Evolutionary conservation across 2,329 filamentous ascomycete genomes (phyloP).

Genomic region (Clonostachys chloroleuca): DNA sequence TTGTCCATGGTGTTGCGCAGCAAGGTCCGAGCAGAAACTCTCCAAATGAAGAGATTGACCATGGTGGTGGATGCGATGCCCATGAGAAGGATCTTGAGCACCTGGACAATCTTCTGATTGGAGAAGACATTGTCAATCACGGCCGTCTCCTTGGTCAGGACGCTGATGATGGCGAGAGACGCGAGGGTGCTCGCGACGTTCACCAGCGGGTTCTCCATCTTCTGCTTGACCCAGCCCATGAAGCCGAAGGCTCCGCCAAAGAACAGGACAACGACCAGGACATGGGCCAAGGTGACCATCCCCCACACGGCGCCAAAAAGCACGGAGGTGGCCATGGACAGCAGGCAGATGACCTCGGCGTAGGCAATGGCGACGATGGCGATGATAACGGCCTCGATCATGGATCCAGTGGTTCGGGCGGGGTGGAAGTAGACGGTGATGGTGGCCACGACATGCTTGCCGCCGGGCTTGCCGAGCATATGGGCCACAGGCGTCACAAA

Average conservation of each 20-base stretch:
- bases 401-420: conserved; percentile 78
- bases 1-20: conserved; percentile 69
- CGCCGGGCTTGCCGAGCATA: conserved; percentile 78
- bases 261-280: conserved; percentile 75
- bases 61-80: conserved; percentile 67
- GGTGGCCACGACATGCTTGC: conserved; percentile 91
- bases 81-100: conserved; percentile 79
- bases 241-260: conserved; percentile 84
- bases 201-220: conserved; percentile 71
- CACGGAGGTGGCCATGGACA: conserved; percentile 85
- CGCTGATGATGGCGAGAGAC: conserved; percentile 82
- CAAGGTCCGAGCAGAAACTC: conserved; percentile 69
- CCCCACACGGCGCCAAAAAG: conserved; percentile 67
- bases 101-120: conserved; percentile 74
- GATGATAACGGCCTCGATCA: conserved; percentile 80
- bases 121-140: conserved; percentile 80
- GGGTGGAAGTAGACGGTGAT: conserved; percentile 95
- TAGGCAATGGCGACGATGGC: conserved; percentile 77
- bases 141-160: conserved; percentile 86
- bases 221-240: conserved; percentile 83
- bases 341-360: conserved; percentile 61
- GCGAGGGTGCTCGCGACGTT: conserved; percentile 83
- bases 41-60: conserved; percentile 75
- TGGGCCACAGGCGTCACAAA: conserved; percentile 71
- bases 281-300: conserved; percentile 68